Conservation (phyloP, 805 yeast species). For the Candida awuae region DNA sequence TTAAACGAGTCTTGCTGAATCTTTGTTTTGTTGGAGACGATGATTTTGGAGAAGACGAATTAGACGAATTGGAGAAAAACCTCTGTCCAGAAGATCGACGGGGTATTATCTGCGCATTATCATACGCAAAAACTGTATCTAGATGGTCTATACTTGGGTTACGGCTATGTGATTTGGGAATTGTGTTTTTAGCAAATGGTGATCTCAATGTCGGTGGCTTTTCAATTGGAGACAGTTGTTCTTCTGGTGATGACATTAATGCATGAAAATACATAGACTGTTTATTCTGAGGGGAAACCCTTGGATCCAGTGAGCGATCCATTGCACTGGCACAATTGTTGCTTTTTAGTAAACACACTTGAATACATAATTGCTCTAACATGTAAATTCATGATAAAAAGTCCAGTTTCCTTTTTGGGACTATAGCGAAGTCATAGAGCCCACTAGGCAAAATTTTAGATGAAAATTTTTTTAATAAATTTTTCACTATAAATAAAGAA, state of each 20-base stretch:
- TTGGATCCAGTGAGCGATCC: too few species aligned
- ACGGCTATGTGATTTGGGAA: neutral
- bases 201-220: conserved; percentile 1
- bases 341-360: too few species aligned
- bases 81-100: neutral
- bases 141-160: neutral
- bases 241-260: too few species aligned
- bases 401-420: too few species aligned
- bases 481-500: neutral
- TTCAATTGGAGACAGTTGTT: neutral
- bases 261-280: too few species aligned
- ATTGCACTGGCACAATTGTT: too few species aligned
- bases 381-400: too few species aligned
- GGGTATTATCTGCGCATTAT: neutral
- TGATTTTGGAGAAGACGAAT: conserved; percentile 6
- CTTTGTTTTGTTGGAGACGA: conserved; percentile 5
- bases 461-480: neutral
- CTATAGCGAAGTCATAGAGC: too few species aligned
- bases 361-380: too few species aligned
- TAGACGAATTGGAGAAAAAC: conserved; percentile 6
- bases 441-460: too few species aligned
- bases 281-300: too few species aligned
- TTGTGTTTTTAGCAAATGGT: neutral
- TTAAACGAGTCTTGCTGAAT: neutral
- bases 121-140: neutral